phyloP scores from a whole-genome alignment of 805 yeast species.

The Nakazawaea laoshanensis region DNA sequence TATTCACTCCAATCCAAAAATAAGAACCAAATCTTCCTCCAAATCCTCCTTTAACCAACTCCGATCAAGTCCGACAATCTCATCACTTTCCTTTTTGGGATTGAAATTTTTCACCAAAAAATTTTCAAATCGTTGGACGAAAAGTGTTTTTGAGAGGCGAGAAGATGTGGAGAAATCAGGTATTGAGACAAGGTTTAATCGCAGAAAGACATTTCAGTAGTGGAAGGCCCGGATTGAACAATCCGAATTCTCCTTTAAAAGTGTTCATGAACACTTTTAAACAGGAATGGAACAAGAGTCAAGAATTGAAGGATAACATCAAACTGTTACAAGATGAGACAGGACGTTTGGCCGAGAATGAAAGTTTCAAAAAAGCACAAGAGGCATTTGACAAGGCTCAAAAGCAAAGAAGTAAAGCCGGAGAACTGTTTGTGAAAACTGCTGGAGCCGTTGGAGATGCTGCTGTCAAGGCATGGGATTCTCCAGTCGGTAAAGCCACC shows the following conservation, averaged over 20 bases:
- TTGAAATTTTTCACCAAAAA: too few species aligned
- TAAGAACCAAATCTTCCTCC: too few species aligned
- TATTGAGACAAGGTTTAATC: conserved; percentile 1
- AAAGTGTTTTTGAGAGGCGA: not conserved
- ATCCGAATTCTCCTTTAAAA: conserved; percentile 71
- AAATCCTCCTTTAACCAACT: too few species aligned
- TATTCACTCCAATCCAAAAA: too few species aligned
- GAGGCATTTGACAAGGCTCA: conserved; percentile 89
- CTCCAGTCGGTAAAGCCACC: conserved; percentile 85
- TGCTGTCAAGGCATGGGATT: conserved; percentile 92
- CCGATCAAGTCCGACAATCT: not conserved
- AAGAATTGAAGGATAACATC: conserved; percentile 84
- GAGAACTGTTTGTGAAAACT: conserved; percentile 72
- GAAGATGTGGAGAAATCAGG: conserved; percentile 8
- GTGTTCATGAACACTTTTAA: conserved; percentile 91
- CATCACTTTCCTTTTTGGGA: not conserved
- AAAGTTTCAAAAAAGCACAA: conserved; percentile 85
- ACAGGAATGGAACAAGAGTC: conserved; percentile 83
- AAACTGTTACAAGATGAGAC: conserved; percentile 95
- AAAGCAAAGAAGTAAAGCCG: conserved; percentile 49
- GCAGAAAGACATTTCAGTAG: conserved; percentile 1
- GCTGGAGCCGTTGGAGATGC: conserved; percentile 91
- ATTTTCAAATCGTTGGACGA: not conserved
- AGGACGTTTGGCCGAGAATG: conserved; percentile 88
- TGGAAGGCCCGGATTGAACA: not conserved